Conservation (phyloP, 176 grass and related monocot genomes). For the Metroxylon sagu region DNA sequence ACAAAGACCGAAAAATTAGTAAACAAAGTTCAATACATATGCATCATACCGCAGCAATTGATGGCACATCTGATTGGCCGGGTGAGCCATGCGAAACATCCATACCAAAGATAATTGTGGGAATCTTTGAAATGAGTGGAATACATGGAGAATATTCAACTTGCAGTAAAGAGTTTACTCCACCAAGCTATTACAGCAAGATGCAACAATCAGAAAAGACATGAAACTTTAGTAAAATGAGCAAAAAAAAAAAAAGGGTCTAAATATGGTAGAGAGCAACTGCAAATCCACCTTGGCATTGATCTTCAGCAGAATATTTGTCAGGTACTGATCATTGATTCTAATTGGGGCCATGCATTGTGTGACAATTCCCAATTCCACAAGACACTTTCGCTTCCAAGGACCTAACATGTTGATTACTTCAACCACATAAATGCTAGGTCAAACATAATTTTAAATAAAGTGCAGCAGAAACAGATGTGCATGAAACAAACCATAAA, state of each 20-base stretch:
- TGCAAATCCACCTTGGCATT: conserved; percentile 57
- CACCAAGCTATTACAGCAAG: conserved; percentile 48
- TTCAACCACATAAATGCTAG: no score
- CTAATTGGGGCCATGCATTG: conserved; percentile 79
- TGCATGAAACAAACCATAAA: conserved; percentile 55
- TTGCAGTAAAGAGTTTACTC: conserved; percentile 64
- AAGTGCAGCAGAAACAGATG: no score
- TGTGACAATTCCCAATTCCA: conserved; percentile 83
- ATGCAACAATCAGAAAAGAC: neutral
- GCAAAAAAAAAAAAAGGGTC: neutral
- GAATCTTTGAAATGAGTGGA: conserved; percentile 52
- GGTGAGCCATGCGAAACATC: conserved; percentile 76
- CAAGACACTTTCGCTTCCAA: conserved; percentile 85
- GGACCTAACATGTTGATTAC: conserved; percentile 30
- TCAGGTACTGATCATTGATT: conserved; percentile 88
- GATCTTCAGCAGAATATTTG: conserved; percentile 76
- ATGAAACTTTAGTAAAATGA: neutral
- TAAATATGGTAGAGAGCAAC: no score
- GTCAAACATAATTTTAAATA: no score
- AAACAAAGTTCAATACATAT: no score
- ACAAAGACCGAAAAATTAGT: no score
- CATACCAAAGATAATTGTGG: conserved; percentile 82
- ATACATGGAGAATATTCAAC: conserved; percentile 43
- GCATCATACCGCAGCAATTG: conserved; percentile 62
- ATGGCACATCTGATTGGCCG: conserved; percentile 76